Percentiles rank a stretch among this genome's conserved stretches.
Evolutionary conservation across 106 monocot genomes (phyloP).

Genomic region (Phalaenopsis equestris): DNA sequence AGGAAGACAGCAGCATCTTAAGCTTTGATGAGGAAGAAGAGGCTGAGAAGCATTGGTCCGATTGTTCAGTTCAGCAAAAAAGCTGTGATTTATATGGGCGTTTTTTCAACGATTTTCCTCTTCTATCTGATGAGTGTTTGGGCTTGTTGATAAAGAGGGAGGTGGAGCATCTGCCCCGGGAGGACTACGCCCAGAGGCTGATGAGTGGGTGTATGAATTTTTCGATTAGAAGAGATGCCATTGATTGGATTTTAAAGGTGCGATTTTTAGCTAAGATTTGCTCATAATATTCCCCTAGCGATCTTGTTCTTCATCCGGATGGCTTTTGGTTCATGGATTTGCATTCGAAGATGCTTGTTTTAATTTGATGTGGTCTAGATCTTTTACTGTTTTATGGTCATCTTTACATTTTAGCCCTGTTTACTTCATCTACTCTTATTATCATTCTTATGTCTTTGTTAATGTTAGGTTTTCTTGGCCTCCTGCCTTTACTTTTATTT

Average conservation of each 20-base stretch:
- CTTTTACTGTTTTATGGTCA: background rate
- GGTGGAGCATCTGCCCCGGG: conserved; percentile 50
- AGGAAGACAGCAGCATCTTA: conserved; percentile 34
- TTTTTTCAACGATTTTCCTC: conserved; percentile 41
- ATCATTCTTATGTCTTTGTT: background rate
- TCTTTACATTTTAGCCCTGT: background rate
- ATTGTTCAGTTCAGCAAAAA: conserved; percentile 5
- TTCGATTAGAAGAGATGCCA: conserved; percentile 69
- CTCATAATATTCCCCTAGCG: background rate
- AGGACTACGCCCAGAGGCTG: conserved; percentile 57
- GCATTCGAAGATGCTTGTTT: background rate
- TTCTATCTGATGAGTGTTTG: conserved; percentile 67
- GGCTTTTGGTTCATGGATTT: background rate
- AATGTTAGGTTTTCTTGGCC: background rate
- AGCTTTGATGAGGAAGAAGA: conserved; percentile 19
- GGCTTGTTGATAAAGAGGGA: conserved; percentile 41
- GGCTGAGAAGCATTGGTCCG: conserved; percentile 5
- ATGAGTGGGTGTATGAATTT: conserved; percentile 44
- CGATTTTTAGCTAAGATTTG: background rate
- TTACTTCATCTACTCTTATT: background rate
- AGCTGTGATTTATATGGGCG: conserved; percentile 18
- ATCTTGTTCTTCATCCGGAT: background rate
- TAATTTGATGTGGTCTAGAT: background rate
- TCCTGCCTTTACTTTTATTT: background rate
- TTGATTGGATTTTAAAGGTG: conserved; percentile 94